A percentile compares a stretch with the other conserved stretches of the same genome.
These are phyloP conservation scores for Crassisporium funariophilum DNA, from an alignment of 768 basidiomycete genomes.

Conservation along the genomic window DNA sequence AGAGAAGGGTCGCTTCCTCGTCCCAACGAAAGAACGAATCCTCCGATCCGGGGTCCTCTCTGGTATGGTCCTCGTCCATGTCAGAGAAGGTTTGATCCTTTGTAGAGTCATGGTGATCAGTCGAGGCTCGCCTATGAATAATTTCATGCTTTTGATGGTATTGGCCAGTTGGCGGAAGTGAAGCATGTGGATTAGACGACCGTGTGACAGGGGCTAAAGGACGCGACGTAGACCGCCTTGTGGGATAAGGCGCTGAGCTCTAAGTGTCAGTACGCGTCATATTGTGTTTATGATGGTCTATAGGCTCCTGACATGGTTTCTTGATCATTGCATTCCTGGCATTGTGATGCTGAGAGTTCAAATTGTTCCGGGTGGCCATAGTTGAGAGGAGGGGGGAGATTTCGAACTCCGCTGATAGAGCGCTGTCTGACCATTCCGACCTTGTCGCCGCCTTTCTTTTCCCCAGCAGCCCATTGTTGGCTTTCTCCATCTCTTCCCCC, in stretches of 20 bases:
- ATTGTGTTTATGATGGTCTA: neutral
- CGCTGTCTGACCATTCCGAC: slow-evolving; percentile 20
- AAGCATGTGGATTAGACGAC: slow-evolving; percentile 4
- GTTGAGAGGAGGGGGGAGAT: slow-evolving; percentile 16
- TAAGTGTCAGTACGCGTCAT: slow-evolving; percentile 6
- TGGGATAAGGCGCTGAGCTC: slow-evolving; percentile 10
- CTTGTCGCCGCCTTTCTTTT: slow-evolving; percentile 16
- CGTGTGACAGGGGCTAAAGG: slow-evolving; percentile 6
- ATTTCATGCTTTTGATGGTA: slow-evolving; percentile 7
- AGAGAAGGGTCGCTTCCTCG: slow-evolving; percentile 53
- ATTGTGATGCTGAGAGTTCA: slow-evolving; percentile 8
- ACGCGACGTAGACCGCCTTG: slow-evolving; percentile 12
- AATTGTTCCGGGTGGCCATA: slow-evolving; percentile 20
- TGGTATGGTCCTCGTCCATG: slow-evolving; percentile 11
- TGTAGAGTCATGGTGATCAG: slow-evolving; percentile 9
- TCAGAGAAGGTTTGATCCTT: slow-evolving; percentile 3
- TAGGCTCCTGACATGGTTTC: slow-evolving; percentile 13
- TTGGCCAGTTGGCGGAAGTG: slow-evolving; percentile 4
- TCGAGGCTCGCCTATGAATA: neutral
- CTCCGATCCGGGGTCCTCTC: slow-evolving; percentile 29
- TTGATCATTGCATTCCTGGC: slow-evolving; percentile 5
- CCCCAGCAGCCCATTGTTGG: slow-evolving; percentile 17
- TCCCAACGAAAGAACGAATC: slow-evolving; percentile 49
- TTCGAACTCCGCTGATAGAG: slow-evolving; percentile 48
- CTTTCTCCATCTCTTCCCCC: slow-evolving; percentile 21